Evolutionary conservation across 768 basidiomycete species (phyloP), one percentile per base, ranked within the genome.

Genomic region (Tremella mesenterica): DNA sequence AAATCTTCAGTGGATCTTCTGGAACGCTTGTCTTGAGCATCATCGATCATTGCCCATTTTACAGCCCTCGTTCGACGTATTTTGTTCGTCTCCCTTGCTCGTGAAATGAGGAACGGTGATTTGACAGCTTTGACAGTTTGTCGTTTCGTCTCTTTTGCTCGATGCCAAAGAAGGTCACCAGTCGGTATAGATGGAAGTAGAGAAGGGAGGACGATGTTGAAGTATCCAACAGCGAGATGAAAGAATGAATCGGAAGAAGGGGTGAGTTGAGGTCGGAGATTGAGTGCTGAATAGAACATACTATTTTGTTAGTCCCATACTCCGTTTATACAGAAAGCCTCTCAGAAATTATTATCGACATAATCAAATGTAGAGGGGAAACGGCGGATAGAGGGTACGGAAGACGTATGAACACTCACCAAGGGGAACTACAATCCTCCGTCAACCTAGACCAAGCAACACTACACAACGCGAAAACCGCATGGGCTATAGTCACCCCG

Each of bases 201-300:
- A 18, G 78, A 76, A 0, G 88, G 86, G 7, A 91, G 81, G 51
- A 88, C 75, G 60, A 91, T 78, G 72, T 88, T 88, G 77, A 85
- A 86, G 74, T 85, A 86, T 3, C 84, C 82, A 52, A 86, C 81
- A n/a, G 84, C 81, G 29, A 88, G 77, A 75, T 83, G 86, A 83
- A 85, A 87, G 75, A 85, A 86, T 10, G 85, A 87, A 56, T 34
- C 74, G 61, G 34, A 31, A 43, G 23, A 82, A 29, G 61, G 50
- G 21, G 48, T 41, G 31, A 75, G 61, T 65, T 80, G 79, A 4
- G 84, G 81, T 2, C 88, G 80, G 33, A 88, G 74, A 71, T 89
- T 90, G 45, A 88, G 76, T 12, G 88, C 86, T 7, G 86, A 85
- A 70, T 91, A 91, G 80, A 90, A 83, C 81, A 89, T 81, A 52